Evolutionary conservation across 2,329 filamentous ascomycete genomes (phyloP).

Genomic region (Epichloe sylvatica): DNA sequence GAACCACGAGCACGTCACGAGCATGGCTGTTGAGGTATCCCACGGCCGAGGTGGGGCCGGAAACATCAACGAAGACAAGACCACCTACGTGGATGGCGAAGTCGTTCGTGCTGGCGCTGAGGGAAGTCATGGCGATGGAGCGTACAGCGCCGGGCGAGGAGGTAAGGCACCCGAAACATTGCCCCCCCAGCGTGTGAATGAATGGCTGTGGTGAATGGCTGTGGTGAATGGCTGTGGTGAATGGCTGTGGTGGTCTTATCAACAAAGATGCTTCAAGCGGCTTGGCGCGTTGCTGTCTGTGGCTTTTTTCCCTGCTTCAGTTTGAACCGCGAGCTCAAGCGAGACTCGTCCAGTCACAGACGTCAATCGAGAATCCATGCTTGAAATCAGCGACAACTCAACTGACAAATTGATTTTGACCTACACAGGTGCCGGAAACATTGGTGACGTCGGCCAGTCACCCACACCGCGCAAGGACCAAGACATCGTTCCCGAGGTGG

Average conservation of each 20-base stretch:
- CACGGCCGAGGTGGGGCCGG: slow-evolving; percentile 49
- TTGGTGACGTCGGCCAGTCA: slow-evolving; percentile 33
- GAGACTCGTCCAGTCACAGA: background rate
- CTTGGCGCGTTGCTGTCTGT: no score
- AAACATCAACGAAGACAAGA: slow-evolving; percentile 45
- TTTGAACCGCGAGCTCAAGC: background rate
- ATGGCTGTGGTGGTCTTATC: no score
- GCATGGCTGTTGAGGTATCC: slow-evolving; percentile 35
- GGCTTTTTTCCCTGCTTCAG: background rate
- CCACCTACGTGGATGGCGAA: slow-evolving; percentile 47
- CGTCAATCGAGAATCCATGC: background rate
- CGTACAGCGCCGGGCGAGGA: slow-evolving; percentile 45
- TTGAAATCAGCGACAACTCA: no score
- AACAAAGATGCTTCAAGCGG: no score
- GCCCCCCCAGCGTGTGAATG: background rate
- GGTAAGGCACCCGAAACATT: slow-evolving; percentile 25
- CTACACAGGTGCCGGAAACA: slow-evolving; percentile 41
- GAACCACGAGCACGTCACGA: background rate
- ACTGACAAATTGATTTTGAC: background rate
- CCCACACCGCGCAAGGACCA: slow-evolving; percentile 31
- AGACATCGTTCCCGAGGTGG: slow-evolving; percentile 39
- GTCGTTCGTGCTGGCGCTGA: slow-evolving; percentile 41
- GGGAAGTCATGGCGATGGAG: slow-evolving; percentile 44
- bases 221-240: background rate
- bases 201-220: background rate